A percentile compares a stretch with the other conserved stretches of the same genome.
These are phyloP conservation scores for Capsicum rhomboideum DNA, from an alignment of 257 asterid genomes.

Conservation along the genomic window DNA sequence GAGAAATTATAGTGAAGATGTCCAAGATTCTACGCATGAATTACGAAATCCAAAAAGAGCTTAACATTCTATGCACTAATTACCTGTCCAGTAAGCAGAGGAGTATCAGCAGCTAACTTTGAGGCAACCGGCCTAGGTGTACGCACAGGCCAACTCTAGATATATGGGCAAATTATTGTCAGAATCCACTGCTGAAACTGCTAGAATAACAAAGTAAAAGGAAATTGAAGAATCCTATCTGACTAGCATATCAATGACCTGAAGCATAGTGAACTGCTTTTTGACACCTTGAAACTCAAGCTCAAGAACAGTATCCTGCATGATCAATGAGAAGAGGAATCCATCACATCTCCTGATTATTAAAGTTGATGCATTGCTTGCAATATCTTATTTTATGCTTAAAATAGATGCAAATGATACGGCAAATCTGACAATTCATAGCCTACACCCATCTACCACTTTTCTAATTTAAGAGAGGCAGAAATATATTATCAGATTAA, in stretches of 20 bases:
- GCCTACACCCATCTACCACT: not conserved
- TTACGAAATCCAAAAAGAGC: not conserved
- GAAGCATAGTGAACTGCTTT: conserved; percentile 91
- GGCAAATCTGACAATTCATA: not conserved
- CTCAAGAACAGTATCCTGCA: conserved; percentile 97
- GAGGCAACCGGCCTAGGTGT: conserved; percentile 95
- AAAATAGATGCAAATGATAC: not conserved
- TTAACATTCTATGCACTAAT: not conserved
- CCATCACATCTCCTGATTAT: not conserved
- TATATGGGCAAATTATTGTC: conserved; percentile 4
- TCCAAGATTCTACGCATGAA: not conserved
- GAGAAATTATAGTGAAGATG: not conserved
- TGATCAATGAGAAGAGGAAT: conserved; percentile 12
- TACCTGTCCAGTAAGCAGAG: conserved; percentile 99
- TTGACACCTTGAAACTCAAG: conserved; percentile 98
- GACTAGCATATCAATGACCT: conserved; percentile 32
- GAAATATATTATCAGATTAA: not conserved
- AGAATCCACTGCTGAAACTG: not conserved
- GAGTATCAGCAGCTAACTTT: conserved; percentile 98
- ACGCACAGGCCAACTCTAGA: conserved; percentile 97
- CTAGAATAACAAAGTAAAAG: not conserved
- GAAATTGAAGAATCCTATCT: not conserved
- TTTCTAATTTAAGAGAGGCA: not conserved
- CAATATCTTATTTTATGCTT: not conserved
- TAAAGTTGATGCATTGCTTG: not conserved